Conservation (phyloP, 192 early-diverging fungal species). For the Coemansia guatemalensis region DNA sequence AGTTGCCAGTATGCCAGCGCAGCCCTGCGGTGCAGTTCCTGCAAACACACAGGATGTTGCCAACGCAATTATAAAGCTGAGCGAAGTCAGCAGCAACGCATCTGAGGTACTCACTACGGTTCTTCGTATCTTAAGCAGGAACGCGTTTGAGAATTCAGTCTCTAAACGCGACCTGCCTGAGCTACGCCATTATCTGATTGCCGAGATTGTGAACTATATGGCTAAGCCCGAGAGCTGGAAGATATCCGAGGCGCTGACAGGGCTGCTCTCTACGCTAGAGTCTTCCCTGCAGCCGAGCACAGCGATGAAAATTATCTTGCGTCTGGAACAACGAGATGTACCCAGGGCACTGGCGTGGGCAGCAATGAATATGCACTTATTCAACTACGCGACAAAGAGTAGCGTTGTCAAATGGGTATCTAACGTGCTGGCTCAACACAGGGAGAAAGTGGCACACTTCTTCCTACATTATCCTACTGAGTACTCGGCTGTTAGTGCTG, state of each 20-base stretch:
- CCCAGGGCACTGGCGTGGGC: slow-evolving; percentile 16
- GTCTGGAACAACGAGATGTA: not conserved
- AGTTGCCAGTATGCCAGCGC: slow-evolving; percentile 24
- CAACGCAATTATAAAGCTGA: not conserved
- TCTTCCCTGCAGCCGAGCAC: slow-evolving; percentile 6
- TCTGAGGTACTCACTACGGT: not conserved
- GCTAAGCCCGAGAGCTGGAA: not conserved
- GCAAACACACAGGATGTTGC: slow-evolving; percentile 10
- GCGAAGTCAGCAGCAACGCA: not conserved
- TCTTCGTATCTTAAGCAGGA: slow-evolving; percentile 4
- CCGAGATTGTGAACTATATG: not conserved
- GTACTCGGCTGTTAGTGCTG: slow-evolving; percentile 7
- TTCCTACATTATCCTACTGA: slow-evolving; percentile 8
- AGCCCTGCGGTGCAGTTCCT: not conserved
- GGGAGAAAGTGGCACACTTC: slow-evolving; percentile 2
- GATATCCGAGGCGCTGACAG: slow-evolving; percentile 3
- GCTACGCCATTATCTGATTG: not conserved
- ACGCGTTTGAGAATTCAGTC: slow-evolving; percentile 10
- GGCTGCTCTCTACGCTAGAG: slow-evolving; percentile 1
- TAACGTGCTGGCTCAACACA: slow-evolving; percentile 5
- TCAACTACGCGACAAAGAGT: slow-evolving; percentile 17
- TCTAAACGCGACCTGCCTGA: slow-evolving; percentile 2
- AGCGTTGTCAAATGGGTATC: slow-evolving; percentile 16
- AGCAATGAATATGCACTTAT: slow-evolving; percentile 6
- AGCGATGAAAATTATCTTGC: slow-evolving; percentile 7